These are phyloP conservation scores for Mallotus japonicus DNA, from an alignment of 441 rosid species.

Conservation along the genomic window DNA sequence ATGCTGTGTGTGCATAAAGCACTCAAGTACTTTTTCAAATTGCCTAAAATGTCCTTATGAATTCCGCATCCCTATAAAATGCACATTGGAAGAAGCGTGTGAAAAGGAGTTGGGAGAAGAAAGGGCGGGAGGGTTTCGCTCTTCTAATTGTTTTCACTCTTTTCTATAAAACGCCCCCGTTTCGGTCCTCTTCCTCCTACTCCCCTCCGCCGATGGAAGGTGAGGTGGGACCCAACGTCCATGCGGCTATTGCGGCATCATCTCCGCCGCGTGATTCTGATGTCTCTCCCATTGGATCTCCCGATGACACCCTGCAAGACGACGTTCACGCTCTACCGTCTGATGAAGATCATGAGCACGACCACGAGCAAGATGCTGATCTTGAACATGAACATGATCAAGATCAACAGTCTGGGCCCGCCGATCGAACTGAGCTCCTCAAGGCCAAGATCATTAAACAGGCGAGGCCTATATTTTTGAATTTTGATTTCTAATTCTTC, in stretches of 20 bases:
- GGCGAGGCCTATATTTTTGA: constrained; percentile 32
- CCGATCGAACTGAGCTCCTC: constrained; percentile 48
- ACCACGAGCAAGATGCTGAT: constrained; percentile 28
- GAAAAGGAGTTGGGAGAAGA: constrained; percentile 23
- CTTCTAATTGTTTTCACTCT: constrained; percentile 20
- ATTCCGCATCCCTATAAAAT: constrained; percentile 15
- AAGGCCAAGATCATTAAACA: constrained; percentile 72
- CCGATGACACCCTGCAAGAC: constrained; percentile 30
- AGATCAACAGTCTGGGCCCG: constrained; percentile 32
- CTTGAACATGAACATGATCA: constrained; percentile 36
- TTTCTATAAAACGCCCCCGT: constrained; percentile 18
- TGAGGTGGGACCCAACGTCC: constrained; percentile 29
- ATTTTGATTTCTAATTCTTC: no score
- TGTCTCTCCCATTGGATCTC: constrained; percentile 43
- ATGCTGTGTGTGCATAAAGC: no score
- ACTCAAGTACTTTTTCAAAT: not conserved
- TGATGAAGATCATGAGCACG: constrained; percentile 49
- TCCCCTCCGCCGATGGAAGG: constrained; percentile 48
- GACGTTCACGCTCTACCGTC: constrained; percentile 38
- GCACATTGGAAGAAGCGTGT: not conserved
- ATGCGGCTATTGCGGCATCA: constrained; percentile 18
- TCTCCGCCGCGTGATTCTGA: constrained; percentile 33
- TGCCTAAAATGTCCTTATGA: constrained; percentile 14
- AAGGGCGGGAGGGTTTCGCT: constrained; percentile 42
- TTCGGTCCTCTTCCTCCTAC: constrained; percentile 33